Evolutionary conservation across 2,329 filamentous ascomycete genomes (phyloP).

Genomic region (Dactylella cylindrospora): DNA sequence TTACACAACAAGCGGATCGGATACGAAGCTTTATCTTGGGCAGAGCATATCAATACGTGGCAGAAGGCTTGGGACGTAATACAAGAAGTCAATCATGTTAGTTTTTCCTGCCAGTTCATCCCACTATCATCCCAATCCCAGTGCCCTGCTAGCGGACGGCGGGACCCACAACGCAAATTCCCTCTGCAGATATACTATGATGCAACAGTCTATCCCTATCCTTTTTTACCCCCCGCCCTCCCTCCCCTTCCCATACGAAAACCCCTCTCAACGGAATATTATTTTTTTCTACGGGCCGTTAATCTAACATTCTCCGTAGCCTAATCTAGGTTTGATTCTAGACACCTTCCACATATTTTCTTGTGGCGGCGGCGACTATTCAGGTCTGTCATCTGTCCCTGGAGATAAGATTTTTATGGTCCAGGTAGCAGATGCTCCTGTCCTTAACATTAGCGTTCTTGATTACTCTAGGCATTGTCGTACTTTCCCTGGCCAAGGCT

Average conservation of each 20-base stretch:
- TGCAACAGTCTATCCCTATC: constrained; percentile 9
- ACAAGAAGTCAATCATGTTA: constrained; percentile 45
- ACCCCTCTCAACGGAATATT: constrained; percentile 33
- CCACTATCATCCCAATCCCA: constrained; percentile 19
- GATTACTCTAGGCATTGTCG: constrained; percentile 46
- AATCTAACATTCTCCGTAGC: constrained; percentile 37
- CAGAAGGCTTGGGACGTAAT: constrained; percentile 45
- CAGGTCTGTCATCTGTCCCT: constrained; percentile 43
- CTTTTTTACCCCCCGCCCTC: background rate
- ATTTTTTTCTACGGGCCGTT: constrained; percentile 28
- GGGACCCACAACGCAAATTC: constrained; percentile 41
- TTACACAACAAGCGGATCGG: constrained; percentile 45
- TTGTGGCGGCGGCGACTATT: constrained; percentile 44
- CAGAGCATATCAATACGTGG: constrained; percentile 45
- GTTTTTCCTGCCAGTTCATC: constrained; percentile 32
- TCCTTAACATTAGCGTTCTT: constrained; percentile 46
- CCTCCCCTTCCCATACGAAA: too few species aligned
- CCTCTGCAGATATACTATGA: constrained; percentile 40
- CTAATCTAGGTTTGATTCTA: constrained; percentile 46
- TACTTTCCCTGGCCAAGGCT: constrained; percentile 45
- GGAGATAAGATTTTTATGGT: constrained; percentile 47
- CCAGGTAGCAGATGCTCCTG: constrained; percentile 45
- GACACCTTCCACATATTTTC: constrained; percentile 46
- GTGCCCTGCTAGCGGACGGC: constrained; percentile 36
- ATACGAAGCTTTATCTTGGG: constrained; percentile 47